Base-by-base conservation (phyloP, 2,329 filamentous ascomycete species). In the Berkeleyomyces rouxiae region DNA sequence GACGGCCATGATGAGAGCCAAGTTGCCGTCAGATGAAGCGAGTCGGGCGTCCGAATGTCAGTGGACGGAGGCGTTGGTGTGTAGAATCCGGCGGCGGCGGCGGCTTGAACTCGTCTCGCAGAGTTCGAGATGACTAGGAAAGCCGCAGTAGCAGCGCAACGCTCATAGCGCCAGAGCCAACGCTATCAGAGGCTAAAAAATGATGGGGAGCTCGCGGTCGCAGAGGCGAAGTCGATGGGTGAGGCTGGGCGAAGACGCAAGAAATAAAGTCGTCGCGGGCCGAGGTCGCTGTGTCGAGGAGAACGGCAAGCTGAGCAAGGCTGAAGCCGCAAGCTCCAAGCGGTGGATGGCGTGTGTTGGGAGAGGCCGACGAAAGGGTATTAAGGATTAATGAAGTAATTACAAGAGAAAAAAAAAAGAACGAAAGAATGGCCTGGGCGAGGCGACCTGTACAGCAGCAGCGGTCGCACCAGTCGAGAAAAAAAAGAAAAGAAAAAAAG, bases 91-190 rank as follows among this genome's bases (percentile, higher is more conserved):
- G 16, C 11, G n/a, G 51, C 51, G 46, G 31, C 46, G 13, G 40
- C 51, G 51, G 43, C 51, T 47, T 47, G 51, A 62, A 43, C 61
- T 62, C 51, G 23, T 37, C 37, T 39, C 4, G 9, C 23, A 42
- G 51, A 62, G 61, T 46, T 58, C 31, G 43, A 47, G 61, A 43
- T 13, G 61, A 58, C 61, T 57, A 58, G 44, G 33, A 42, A 39
- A 62, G 61, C 61, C 61, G 51, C 61, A 62, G 23, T 53, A 62
- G 49, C 61, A 62, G 61, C 61, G 43, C 61, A 62, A 53, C 61
- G 61, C 61, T 62, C 61, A 62, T 62, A 62, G 61, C 61, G 61
- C 51, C 53, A 31, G 42, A 62, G 43, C 51, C 53, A 47, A 51
- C 46, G 51, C 42, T 43, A 16, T 40, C 36, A 42, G 13, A 43